phyloP scores from a whole-genome alignment of 1,284 basidiomycete species.

The Ganoderma multipileum region DNA sequence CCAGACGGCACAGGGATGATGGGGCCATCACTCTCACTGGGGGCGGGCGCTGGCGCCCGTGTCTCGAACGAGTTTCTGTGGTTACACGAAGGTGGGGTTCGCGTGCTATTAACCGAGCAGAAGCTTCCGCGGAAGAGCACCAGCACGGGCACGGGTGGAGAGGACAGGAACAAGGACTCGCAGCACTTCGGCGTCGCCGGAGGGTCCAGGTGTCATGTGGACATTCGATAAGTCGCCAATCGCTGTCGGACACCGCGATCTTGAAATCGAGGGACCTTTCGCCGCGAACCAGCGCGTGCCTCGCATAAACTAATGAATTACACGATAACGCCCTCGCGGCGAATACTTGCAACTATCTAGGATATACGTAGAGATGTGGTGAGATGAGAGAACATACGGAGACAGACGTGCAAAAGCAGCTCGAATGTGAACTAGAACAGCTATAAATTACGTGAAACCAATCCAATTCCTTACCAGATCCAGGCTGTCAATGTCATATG shows the following conservation, averaged over 20 bases:
- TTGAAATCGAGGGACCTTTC: not conserved
- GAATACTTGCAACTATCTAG: constrained; percentile 25
- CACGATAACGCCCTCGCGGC: constrained; percentile 16
- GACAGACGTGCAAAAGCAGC: constrained; percentile 11
- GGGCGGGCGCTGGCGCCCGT: constrained; percentile 5
- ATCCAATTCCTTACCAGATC: constrained; percentile 1
- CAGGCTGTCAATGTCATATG: constrained; percentile 1
- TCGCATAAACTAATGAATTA: constrained; percentile 22
- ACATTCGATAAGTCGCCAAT: constrained; percentile 8
- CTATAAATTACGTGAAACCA: constrained; percentile 21
- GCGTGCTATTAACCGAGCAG: constrained; percentile 18
- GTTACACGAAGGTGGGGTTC: constrained; percentile 26
- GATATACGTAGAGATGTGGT: constrained; percentile 13
- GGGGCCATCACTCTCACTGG: constrained; percentile 1
- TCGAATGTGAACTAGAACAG: constrained; percentile 16
- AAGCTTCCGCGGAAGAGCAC: constrained; percentile 23
- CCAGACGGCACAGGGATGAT: constrained; percentile 5
- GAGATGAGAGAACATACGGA: constrained; percentile 4
- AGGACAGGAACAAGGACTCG: constrained; percentile 18
- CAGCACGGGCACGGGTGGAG: not conserved
- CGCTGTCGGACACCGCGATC: constrained; percentile 4
- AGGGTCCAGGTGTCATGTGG: constrained; percentile 11
- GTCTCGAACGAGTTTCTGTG: constrained; percentile 29
- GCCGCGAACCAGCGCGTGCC: constrained; percentile 5
- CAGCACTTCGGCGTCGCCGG: constrained; percentile 20